Conservation (phyloP, 345 rosid genomes). For the Fremontodendron californicum region DNA sequence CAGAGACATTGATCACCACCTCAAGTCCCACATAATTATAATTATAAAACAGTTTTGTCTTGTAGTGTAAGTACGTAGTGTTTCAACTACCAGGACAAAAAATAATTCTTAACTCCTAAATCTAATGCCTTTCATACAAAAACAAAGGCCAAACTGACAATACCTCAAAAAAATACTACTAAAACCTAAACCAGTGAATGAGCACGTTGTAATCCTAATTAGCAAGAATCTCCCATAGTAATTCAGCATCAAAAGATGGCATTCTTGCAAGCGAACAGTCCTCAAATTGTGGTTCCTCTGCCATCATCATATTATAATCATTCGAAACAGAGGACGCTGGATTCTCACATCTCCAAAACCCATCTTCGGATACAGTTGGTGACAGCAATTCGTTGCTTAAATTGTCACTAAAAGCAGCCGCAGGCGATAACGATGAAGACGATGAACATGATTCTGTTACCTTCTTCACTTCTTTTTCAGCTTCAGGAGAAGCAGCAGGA, state of each 20-base stretch:
- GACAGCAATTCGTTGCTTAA: slow-evolving; percentile 39
- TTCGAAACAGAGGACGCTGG: slow-evolving; percentile 47
- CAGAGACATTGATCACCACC: too few relatives aligned
- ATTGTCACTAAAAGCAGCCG: slow-evolving; percentile 36
- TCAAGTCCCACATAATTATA: too few relatives aligned
- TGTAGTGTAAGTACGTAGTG: too few relatives aligned
- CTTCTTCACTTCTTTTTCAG: slow-evolving; percentile 25
- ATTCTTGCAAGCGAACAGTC: slow-evolving; percentile 66
- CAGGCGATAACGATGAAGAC: slow-evolving; percentile 30
- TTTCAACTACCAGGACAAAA: neutral
- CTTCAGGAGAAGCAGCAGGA: neutral
- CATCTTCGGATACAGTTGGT: slow-evolving; percentile 39
- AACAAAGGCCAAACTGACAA: slow-evolving; percentile 7
- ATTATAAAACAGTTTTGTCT: too few relatives aligned
- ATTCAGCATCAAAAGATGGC: slow-evolving; percentile 89
- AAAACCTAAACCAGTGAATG: neutral
- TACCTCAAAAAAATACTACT: neutral
- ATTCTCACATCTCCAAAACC: slow-evolving; percentile 43
- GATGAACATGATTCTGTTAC: slow-evolving; percentile 38
- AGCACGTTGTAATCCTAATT: slow-evolving; percentile 31
- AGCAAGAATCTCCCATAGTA: slow-evolving; percentile 91
- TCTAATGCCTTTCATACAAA: neutral
- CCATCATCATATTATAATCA: slow-evolving; percentile 22
- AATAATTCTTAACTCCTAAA: neutral
- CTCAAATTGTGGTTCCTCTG: slow-evolving; percentile 40